Evolutionary conservation across 306 rosid genomes (phyloP), one percentile per base, ranked within the genome.

Genomic region (Citrullus mucosospermus): DNA sequence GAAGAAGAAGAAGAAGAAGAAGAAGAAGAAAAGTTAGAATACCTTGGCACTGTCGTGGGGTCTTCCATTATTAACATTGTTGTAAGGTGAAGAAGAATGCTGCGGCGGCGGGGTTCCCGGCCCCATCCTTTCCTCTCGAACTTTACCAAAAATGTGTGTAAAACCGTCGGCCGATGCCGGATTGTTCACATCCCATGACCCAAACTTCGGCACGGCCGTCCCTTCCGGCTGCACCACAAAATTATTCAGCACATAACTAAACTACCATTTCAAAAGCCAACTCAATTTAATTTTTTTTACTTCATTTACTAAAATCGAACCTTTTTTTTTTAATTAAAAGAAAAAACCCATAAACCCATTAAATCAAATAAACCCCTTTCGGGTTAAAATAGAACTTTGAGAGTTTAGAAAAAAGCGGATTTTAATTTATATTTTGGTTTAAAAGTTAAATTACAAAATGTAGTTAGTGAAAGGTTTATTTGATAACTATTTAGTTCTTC

Each of bases 161-260:
- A 48, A 79, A 20, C 81, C 81, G n/a, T 79, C 81, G 0, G 81
- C 81, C 30, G 81, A 53, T 4, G 65, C 76, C 13, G 81, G 81
- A 55, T 79, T 34, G 14, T 62, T 67, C 61, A 58, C 76, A 54
- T 79, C 76, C 81, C 81, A 79, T 14, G 75, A 55, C 8, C 81
- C 81, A 15, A 79, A 79, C 43, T 79, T 67, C 5, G 81, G 81
- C 59, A 79, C 77, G 12, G 81, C 76, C 10, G 81, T 70, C 54
- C 81, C 76, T 48, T 20, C 28, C 20, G 53, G 39, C 44, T 48
- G 14, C 54, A 62, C 72, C 54, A 62, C 43, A 61, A 8, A 32
- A 32, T 13, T 6, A 30, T 28, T 16, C 75, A 89, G 80, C 9
- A 91, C 99, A 60, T 20, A 30, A 28, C 3, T 48, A 53, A 53